Evolutionary conservation across 2,329 filamentous ascomycete genomes (phyloP).

Genomic region (Thielaviopsis cerberus): DNA sequence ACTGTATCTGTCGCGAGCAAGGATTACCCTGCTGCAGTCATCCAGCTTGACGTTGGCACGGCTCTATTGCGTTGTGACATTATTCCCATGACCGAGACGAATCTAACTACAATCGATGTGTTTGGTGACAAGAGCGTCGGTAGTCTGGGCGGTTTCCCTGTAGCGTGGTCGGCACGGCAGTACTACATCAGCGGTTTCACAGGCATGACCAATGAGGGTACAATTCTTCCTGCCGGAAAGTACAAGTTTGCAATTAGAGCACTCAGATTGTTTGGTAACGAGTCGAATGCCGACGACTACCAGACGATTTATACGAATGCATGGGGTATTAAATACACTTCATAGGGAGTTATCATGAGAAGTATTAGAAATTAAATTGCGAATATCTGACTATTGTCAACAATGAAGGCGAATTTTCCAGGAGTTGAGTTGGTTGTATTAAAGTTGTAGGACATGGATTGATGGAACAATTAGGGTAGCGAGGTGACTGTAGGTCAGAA

Average conservation of each 20-base stretch:
- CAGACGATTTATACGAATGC: background rate
- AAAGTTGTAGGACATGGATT: too few species aligned
- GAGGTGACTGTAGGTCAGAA: too few species aligned
- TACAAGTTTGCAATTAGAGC: constrained; percentile 2
- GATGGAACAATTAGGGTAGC: too few species aligned
- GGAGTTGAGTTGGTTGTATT: too few species aligned
- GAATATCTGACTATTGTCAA: too few species aligned
- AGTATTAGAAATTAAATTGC: too few species aligned
- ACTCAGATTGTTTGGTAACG: background rate
- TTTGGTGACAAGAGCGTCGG: constrained; percentile 1
- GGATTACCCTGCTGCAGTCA: constrained; percentile 1
- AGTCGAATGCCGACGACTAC: background rate
- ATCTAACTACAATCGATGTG: background rate
- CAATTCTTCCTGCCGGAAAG: background rate
- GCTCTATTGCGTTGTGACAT: constrained; percentile 1
- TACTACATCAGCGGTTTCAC: constrained; percentile 5
- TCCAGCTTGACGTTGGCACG: constrained; percentile 2
- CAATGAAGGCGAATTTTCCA: too few species aligned
- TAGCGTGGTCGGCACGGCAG: background rate
- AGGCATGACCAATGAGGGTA: background rate
- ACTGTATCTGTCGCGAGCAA: background rate
- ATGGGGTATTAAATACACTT: background rate
- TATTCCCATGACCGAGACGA: background rate
- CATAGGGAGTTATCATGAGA: too few species aligned
- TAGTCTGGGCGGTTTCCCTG: background rate